Percentiles rank a stretch among this genome's conserved stretches.
These are phyloP conservation scores for Nannochloropsis gaditana DNA, from an alignment of 108 stramenopile species.

Conservation along the genomic window DNA sequence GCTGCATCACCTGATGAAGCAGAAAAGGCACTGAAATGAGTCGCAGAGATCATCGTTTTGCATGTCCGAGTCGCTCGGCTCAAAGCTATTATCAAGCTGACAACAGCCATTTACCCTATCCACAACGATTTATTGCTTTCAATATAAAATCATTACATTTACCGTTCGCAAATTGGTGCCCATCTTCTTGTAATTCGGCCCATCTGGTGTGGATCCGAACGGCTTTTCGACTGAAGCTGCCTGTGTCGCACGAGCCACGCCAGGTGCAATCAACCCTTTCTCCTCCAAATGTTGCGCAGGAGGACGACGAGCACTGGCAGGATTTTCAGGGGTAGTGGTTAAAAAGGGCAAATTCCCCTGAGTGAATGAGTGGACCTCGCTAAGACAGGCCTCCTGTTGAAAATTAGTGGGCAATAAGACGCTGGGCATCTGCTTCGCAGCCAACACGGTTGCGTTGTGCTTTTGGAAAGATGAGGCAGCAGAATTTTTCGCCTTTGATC, in stretches of 20 bases:
- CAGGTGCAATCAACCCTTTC: background rate
- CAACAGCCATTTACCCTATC: background rate
- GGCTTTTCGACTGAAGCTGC: background rate
- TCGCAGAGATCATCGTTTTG: background rate
- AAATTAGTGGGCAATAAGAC: background rate
- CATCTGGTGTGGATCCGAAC: background rate
- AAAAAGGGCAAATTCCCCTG: background rate
- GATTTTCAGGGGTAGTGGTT: background rate
- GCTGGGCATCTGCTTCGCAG: background rate
- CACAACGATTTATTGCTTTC: background rate
- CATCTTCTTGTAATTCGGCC: background rate
- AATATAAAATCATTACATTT: background rate
- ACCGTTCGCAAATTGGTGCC: background rate
- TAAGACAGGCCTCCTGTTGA: background rate
- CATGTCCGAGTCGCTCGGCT: no score
- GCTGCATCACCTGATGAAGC: background rate
- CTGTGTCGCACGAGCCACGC: background rate
- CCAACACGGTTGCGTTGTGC: background rate
- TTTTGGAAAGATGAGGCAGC: background rate
- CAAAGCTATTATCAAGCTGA: no score
- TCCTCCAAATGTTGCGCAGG: background rate
- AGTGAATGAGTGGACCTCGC: background rate
- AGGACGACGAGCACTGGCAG: background rate
- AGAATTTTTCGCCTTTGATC: background rate
- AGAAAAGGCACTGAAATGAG: background rate